phyloP scores from a whole-genome alignment of 305 asterid genomes.

The Lippia alba region DNA sequence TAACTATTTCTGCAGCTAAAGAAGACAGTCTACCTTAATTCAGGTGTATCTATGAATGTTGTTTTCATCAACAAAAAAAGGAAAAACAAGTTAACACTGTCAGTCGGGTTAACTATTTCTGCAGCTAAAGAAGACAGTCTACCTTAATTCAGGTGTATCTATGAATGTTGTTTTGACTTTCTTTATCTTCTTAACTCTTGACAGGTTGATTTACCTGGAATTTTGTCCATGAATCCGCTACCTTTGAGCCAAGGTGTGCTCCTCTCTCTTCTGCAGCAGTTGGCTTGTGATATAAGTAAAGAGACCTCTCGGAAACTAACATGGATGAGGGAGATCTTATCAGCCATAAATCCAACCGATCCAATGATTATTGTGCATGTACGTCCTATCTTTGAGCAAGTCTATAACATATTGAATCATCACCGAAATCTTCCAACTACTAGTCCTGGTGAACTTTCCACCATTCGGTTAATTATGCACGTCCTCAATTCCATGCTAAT shows the following conservation, averaged over 20 bases:
- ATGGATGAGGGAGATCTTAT: constrained; percentile 86
- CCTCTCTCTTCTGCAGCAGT: constrained; percentile 88
- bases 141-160: not conserved
- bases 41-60: not conserved
- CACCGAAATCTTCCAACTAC: constrained; percentile 70
- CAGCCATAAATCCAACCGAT: constrained; percentile 81
- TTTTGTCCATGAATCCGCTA: constrained; percentile 68
- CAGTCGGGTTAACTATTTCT: constrained; percentile 38
- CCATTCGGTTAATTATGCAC: constrained; percentile 77
- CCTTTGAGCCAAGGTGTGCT: constrained; percentile 96
- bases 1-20: not conserved
- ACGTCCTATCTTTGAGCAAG: constrained; percentile 93
- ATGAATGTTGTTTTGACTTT: not conserved
- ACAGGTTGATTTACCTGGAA: constrained; percentile 78
- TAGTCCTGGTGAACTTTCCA: constrained; percentile 54
- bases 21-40: not conserved
- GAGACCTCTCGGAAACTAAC: constrained; percentile 69
- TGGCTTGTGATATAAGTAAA: constrained; percentile 74
- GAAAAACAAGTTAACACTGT: constrained; percentile 37
- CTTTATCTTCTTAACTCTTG: not conserved
- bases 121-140: too few relatives aligned
- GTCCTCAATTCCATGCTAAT: constrained; percentile 86
- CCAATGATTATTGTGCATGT: constrained; percentile 75
- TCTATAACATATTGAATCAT: constrained; percentile 77
- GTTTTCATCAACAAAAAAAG: not conserved